Evolutionary conservation across 208 protist genomes (phyloP), one percentile per base, ranked within the genome.

Genomic region (Leishmania amazonensis): DNA sequence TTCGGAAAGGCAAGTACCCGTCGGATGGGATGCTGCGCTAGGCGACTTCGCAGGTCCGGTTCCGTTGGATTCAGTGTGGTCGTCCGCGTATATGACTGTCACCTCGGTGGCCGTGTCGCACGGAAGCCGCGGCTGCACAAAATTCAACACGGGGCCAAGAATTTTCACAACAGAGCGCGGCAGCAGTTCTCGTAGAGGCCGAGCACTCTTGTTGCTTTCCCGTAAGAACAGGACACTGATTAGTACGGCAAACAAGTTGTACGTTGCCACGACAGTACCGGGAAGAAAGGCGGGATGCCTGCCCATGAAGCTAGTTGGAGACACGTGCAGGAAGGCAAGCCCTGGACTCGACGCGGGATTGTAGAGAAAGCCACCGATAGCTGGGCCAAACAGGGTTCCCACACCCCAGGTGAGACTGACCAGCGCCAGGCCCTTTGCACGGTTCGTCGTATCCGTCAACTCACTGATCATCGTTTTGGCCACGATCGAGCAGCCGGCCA

Each of bases 371-470:
- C 94, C 94, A 17, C 94, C 94, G 28, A 94, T 81, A 15, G 84
- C 68, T 7, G 91, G 90, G 21, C 94, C 94, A 40, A 97, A 82
- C 9, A 95, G 85, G 17, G 88, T 91, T n/a, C 94, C 94, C 0
- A 94, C 75, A 35, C 92, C 90, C 91, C 91, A 97, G 3, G 90
- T 92, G 78, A 99, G 98, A 80, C 97, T 99, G 53, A 99, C 98
- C 68, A 99, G 98, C 47, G 98, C 98, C 76, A 99, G 99, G 60
- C 98, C 98, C 74, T 92, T 89, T 15, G 93, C 89, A 64, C 94
- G 85, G 62, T 91, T 95, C 1, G 92, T 93, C 49, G 82, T 80
- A 79, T 97, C 94, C 1, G 94, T 97, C 51, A 97, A 83, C 76
- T 97, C 94, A 60, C 89, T 88, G 68, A 97, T 95, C 78, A 97